phyloP scores from a whole-genome alignment of 2,329 filamentous ascomycete species.

The Talaromyces piceae region DNA sequence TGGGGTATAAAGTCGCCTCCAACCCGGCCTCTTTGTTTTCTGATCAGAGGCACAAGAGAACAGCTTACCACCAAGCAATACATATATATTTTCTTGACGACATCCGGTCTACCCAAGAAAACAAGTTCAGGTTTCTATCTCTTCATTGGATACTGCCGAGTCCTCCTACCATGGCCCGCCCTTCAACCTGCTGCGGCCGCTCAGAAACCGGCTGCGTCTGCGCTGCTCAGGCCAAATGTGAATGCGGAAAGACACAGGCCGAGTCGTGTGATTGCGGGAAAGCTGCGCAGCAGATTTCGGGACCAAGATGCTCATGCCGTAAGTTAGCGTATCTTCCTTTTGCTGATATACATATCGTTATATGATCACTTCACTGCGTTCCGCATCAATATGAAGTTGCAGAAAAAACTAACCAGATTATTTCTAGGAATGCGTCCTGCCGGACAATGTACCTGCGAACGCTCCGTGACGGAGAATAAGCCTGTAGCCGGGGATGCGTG shows the following conservation, averaged over 20 bases:
- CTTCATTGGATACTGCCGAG: neutral
- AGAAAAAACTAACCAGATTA: constrained; percentile 8
- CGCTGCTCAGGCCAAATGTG: constrained; percentile 61
- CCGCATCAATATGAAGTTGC: neutral
- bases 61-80: no score
- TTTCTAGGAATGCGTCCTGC: constrained; percentile 59
- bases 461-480: constrained; percentile 63
- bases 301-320: constrained; percentile 77
- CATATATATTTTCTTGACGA: no score
- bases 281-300: constrained; percentile 61
- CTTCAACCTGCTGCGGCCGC: constrained; percentile 52
- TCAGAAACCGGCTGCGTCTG: constrained; percentile 49
- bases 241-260: constrained; percentile 80
- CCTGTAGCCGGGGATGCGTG: constrained; percentile 56
- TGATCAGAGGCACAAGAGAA: neutral
- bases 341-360: neutral
- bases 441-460: constrained; percentile 74
- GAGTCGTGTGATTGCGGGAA: constrained; percentile 82
- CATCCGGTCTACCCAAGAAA: neutral
- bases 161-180: constrained; percentile 9
- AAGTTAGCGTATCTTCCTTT: constrained; percentile 26
- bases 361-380: neutral
- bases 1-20: constrained; percentile 10
- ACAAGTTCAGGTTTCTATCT: neutral
- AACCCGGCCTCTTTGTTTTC: neutral